A percentile compares a stretch with the other conserved stretches of the same genome.
Evolutionary conservation across 2,329 filamentous ascomycete species (phyloP).

Genomic region (Trichoderma sp.): DNA sequence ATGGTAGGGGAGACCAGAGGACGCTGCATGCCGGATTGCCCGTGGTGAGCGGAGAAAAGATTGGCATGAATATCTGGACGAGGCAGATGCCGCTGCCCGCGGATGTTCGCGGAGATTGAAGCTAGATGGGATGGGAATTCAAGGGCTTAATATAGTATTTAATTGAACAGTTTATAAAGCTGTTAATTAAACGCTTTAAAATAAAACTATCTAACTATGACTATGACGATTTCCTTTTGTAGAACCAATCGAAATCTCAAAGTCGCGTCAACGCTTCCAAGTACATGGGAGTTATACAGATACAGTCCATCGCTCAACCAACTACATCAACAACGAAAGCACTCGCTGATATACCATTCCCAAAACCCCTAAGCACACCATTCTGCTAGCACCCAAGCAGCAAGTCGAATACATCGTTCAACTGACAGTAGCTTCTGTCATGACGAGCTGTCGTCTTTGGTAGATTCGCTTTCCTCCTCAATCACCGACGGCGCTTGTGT

Average conservation of each 20-base stretch:
- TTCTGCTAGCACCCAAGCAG: not conserved
- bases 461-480: not conserved
- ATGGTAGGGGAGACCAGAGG: constrained; percentile 41
- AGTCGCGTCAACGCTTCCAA: not conserved
- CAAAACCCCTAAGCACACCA: not conserved
- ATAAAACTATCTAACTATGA: not conserved
- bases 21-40: constrained; percentile 47
- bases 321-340: not conserved
- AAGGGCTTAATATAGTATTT: not conserved
- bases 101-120: constrained; percentile 17
- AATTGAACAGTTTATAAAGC: not conserved
- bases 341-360: not conserved
- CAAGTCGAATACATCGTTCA: not conserved
- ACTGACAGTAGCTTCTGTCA: not conserved
- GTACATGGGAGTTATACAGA: not conserved
- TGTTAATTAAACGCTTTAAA: not conserved
- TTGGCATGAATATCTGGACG: constrained; percentile 54
- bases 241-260: not conserved
- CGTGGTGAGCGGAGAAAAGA: constrained; percentile 44
- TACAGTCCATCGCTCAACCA: not conserved
- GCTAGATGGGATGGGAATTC: not conserved
- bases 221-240: not conserved
- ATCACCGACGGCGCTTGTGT: not conserved
- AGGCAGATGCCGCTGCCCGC: constrained; percentile 39
- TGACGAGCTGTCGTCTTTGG: not conserved